Base-by-base conservation (phyloP, 805 yeast genomes). In the Blastobotrys muscicola region DNA sequence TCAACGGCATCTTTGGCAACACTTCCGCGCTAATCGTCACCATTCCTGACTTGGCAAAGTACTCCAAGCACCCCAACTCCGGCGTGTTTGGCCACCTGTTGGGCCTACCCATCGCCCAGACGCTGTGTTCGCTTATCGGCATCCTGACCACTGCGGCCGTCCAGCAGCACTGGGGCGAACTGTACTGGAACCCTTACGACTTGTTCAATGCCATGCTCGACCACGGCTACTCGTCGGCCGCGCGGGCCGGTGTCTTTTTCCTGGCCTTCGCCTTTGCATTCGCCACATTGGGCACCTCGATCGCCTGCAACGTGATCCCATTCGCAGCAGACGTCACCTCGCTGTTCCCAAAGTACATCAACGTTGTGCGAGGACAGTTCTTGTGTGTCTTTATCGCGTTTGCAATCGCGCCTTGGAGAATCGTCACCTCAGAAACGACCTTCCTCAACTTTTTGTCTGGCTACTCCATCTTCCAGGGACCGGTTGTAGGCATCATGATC, bases 301-400 rank as follows among this genome's bases (percentile, higher is more conserved):
- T 55, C 31, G 54, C 59, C 72, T 38, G 78, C 69, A 11, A 68
- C 71, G 3, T 71, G 70, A 56, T 73, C 67, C 50, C 58, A 59
- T 12, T 57, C 65, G 6, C 49, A 57, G 36, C 47, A 13, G 84
- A 78, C 54, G 64, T 75, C 49, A 65, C 78, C 6, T 70, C 78
- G 1, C 59, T 77, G 54, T 67, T 75, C 45, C 84, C 84, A 6
- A 70, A 71, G 41, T 78, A 68, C 62, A 59, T 78, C 52, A 78
- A 72, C 60, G 75, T 76, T 43, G 67, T 76, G 56, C 69, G 85
- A 53, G 84, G 83, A 13, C 50, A 46, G 37, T 12, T 49, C 26
- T 29, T 46, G 13, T 38, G 44, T 33, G 38, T 43, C 12, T 15
- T 46, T 10, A 33, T 46, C 12, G 46, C 50, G 14, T 46, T 44